Conservation (phyloP, 2,329 filamentous ascomycete genomes). For the Nannizziopsis barbatae region DNA sequence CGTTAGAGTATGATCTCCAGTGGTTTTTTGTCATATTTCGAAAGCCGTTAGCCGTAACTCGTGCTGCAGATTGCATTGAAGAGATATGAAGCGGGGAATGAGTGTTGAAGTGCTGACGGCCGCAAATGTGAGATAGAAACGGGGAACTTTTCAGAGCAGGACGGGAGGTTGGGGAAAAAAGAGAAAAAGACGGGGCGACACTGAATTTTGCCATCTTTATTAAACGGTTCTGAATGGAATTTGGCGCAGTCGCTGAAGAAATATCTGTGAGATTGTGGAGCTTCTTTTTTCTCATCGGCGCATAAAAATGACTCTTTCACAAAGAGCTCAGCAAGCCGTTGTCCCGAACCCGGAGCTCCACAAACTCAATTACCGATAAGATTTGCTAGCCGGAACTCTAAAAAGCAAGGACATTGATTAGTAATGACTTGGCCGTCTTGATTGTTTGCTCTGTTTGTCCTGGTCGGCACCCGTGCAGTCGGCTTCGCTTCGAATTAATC, state of each 20-base stretch:
- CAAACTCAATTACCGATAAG: neutral
- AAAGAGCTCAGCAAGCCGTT: neutral
- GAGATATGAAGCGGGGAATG: neutral
- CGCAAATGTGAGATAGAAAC: neutral
- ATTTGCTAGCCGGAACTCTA: neutral
- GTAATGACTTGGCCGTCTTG: no score
- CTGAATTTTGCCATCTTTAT: conserved; percentile 6
- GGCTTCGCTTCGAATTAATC: no score
- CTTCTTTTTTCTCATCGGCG: neutral
- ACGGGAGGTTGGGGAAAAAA: conserved; percentile 1
- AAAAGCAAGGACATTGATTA: no score
- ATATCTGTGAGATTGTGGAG: neutral
- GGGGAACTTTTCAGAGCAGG: neutral
- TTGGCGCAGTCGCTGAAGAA: conserved; percentile 2
- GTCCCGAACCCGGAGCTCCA: conserved; percentile 3
- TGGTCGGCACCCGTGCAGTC: no score
- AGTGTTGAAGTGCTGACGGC: neutral
- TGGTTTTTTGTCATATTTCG: conserved; percentile 16
- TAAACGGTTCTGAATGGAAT: neutral
- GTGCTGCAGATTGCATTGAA: conserved; percentile 11
- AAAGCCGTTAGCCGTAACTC: conserved; percentile 15
- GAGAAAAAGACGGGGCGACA: neutral
- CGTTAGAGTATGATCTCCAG: conserved; percentile 27
- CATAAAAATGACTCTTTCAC: conserved; percentile 4
- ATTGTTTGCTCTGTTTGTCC: no score